Base-by-base conservation (phyloP, 768 basidiomycete species). In the Termitomyces sp. region DNA sequence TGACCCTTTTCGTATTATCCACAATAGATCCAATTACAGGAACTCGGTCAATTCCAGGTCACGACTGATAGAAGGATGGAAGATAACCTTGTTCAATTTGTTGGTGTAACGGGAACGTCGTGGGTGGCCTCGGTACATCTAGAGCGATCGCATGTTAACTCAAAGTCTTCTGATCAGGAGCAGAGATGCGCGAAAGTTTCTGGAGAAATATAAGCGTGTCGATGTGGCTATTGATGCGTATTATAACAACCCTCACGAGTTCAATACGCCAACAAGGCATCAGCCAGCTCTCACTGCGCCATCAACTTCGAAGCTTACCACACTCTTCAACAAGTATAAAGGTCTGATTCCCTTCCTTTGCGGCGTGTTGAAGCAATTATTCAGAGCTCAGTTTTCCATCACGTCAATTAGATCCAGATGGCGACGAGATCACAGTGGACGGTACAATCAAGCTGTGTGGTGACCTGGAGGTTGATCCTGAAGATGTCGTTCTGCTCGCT, bases 401-500 rank as follows among this genome's bases (percentile, higher is more conserved):
- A 41, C 52, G n/a, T 44, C 51, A n/a, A 45, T 28, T 62, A 86
- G 87, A 89, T 58, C 68, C 76, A 14, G 83, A 83, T 43, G 74
- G 74, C 7, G 83, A 85, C 32, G 79, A 84, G 54, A 92, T 93
- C 61, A 75, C 78, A 3, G 80, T 92, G 28, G 85, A 93, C 58
- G 93, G 92, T 0, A 94, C 94, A 20, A 83, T 93, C 70, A 78
- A 74, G 66, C 73, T 94, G 47, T 92, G 92, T 60, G 74, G 81
- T 62, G 90, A 90, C 63, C 73, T 92, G 1, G 72, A 66, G 1
- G 84, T 90, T 16, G 75, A 90, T 63, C 88, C 87, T 1, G 90
- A 92, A 61, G 90, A 94, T 64, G 86, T 90, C 24, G 90, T 92
- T 8, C 74, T 95, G 52, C 80, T 95, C 44, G 84, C 88, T 5